Evolutionary conservation across 805 yeast species (phyloP).

Genomic region (Starmerella stigmatis): DNA sequence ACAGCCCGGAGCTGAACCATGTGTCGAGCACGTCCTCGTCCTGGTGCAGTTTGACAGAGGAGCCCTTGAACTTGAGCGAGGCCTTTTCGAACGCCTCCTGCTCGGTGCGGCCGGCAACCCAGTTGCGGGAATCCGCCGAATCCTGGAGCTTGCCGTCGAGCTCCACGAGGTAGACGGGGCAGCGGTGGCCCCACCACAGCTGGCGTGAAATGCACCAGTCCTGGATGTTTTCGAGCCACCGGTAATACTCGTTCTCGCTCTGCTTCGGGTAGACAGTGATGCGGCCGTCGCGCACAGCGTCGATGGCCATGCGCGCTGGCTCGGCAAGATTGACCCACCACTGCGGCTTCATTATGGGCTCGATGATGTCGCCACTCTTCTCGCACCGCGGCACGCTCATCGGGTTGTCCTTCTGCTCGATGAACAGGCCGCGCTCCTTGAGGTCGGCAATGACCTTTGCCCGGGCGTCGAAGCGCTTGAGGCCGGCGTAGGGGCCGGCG

Average conservation of each 20-base stretch:
- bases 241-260: constrained; percentile 86
- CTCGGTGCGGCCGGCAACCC: constrained; percentile 81
- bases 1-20: constrained; percentile 96
- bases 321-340: constrained; percentile 96
- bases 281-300: constrained; percentile 73
- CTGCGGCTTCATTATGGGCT: constrained; percentile 94
- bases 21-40: constrained; percentile 98
- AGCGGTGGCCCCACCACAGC: constrained; percentile 95
- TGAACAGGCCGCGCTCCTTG: constrained; percentile 59
- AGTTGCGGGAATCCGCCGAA: constrained; percentile 56
- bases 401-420: constrained; percentile 86
- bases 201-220: constrained; percentile 99
- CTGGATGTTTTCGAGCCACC: constrained; percentile 91
- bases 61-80: constrained; percentile 53
- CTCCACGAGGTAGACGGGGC: constrained; percentile 84
- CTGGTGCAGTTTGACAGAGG: constrained; percentile 54
- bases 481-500: constrained; percentile 80
- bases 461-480: constrained; percentile 93
- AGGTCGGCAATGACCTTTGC: constrained; percentile 67
- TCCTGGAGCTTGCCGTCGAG: constrained; percentile 50
- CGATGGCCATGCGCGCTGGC: constrained; percentile 79
- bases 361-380: constrained; percentile 94
- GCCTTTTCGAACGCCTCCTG: constrained; percentile 87
- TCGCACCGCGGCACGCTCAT: constrained; percentile 92
- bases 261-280: constrained; percentile 76